These are phyloP conservation scores for Barnettozyma sp. DNA, from an alignment of 805 yeast species.

Conservation along the genomic window DNA sequence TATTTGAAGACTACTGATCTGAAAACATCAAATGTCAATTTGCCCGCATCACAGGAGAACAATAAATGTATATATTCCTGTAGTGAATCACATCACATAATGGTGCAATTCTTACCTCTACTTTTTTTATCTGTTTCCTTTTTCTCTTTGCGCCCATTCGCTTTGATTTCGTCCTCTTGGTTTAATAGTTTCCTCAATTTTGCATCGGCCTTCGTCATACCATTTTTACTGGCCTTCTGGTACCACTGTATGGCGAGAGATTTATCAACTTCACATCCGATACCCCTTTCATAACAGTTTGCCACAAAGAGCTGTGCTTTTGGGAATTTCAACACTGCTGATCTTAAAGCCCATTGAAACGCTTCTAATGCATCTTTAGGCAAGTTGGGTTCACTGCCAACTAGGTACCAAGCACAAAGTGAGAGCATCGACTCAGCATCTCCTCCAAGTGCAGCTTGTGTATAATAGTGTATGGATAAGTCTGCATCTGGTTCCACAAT, in stretches of 20 bases:
- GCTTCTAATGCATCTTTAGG: conserved; percentile 78
- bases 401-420: conserved; percentile 93
- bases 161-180: conserved; percentile 1
- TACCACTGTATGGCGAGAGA: conserved; percentile 69
- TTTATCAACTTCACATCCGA: conserved; percentile 64
- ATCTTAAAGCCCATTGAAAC: conserved; percentile 87
- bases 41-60: too few species aligned
- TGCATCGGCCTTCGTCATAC: conserved; percentile 43
- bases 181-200: conserved; percentile 22
- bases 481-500: conserved; percentile 71
- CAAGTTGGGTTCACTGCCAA: conserved; percentile 82
- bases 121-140: conserved; percentile 9
- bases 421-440: conserved; percentile 89
- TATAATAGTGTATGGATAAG: conserved; percentile 85
- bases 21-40: too few species aligned
- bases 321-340: conserved; percentile 67
- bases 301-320: conserved; percentile 86
- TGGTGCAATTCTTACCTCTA: conserved; percentile 20
- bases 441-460: conserved; percentile 83
- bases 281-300: conserved; percentile 77
- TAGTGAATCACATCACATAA: too few species aligned
- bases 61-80: too few species aligned
- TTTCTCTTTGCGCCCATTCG: conserved; percentile 8
- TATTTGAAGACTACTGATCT: too few species aligned
- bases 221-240: conserved; percentile 58